Evolutionary conservation across 2,329 filamentous ascomycete genomes (phyloP).

Genomic region (Volutella citrinella): DNA sequence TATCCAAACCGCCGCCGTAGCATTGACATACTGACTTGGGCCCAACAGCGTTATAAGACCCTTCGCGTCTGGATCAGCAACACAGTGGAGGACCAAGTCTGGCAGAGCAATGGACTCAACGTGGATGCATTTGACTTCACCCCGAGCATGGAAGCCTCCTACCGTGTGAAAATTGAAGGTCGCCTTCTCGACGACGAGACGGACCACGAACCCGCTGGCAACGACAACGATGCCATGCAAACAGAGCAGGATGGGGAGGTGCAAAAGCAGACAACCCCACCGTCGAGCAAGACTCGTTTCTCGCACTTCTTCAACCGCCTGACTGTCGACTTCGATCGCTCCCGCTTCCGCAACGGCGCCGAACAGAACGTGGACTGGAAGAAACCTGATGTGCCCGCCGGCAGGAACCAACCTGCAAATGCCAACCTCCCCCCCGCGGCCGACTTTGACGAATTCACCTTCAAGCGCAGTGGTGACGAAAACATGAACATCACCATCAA

Average conservation of each 20-base stretch:
- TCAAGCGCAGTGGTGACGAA: conserved; percentile 88
- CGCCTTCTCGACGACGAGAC: conserved; percentile 71
- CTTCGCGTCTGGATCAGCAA: conserved; percentile 94
- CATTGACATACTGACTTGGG: no score
- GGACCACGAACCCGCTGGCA: conserved; percentile 51
- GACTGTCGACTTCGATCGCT: conserved; percentile 68
- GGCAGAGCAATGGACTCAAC: conserved; percentile 72
- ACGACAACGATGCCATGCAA: conserved; percentile 35
- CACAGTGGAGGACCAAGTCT: conserved; percentile 88
- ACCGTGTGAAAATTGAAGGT: conserved; percentile 89
- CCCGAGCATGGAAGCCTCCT: conserved; percentile 73
- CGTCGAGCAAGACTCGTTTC: conserved; percentile 59
- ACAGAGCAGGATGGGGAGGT: conserved; percentile 33
- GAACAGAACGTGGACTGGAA: conserved; percentile 78
- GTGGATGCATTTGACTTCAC: conserved; percentile 80
- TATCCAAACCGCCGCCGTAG: conserved; percentile 11
- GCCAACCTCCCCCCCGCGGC: conserved; percentile 51
- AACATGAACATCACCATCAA: conserved; percentile 90
- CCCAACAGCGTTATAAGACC: conserved; percentile 68
- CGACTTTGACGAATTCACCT: conserved; percentile 88
- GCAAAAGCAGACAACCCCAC: conserved; percentile 34
- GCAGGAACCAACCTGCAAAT: conserved; percentile 45
- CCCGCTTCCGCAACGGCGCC: conserved; percentile 51
- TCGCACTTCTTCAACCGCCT: conserved; percentile 83
- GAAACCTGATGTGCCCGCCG: conserved; percentile 63